phyloP scores from a whole-genome alignment of 768 basidiomycete species.

The Dacryopinax primogenitus region DNA sequence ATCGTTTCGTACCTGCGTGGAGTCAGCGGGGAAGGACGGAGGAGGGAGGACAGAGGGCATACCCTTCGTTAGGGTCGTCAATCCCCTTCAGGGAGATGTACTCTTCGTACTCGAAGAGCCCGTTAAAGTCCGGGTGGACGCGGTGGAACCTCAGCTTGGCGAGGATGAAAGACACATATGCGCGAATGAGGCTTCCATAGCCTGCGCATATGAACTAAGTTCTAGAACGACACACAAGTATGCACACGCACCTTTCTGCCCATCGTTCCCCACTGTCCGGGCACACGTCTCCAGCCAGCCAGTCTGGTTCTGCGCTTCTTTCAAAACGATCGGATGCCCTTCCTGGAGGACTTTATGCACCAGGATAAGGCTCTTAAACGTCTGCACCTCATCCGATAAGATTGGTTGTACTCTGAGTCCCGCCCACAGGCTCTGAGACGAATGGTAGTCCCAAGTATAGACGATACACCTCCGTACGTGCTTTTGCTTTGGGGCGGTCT shows the following conservation, averaged over 20 bases:
- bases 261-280: constrained; percentile 69
- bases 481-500: constrained; percentile 96
- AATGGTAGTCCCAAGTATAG: constrained; percentile 98
- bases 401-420: constrained; percentile 94
- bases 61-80: constrained; percentile 99
- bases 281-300: constrained; percentile 98
- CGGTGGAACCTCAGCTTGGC: constrained; percentile 94
- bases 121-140: constrained; percentile 93
- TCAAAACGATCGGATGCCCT: constrained; percentile 89
- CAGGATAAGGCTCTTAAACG: constrained; percentile 94
- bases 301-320: constrained; percentile 92
- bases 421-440: constrained; percentile 96
- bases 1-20: constrained; percentile 83
- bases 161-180: constrained; percentile 90
- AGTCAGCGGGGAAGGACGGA: constrained; percentile 9
- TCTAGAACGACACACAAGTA: neutral
- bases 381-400: constrained; percentile 90
- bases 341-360: constrained; percentile 98
- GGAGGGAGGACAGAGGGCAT: constrained; percentile 23
- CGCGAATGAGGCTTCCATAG: constrained; percentile 83
- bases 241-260: constrained; percentile 48
- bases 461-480: constrained; percentile 98
- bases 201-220: constrained; percentile 35
- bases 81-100: constrained; percentile 95
- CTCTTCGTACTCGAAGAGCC: constrained; percentile 97